Evolutionary conservation across 257 asterid genomes (phyloP).

Genomic region (Scutellaria galericulata): DNA sequence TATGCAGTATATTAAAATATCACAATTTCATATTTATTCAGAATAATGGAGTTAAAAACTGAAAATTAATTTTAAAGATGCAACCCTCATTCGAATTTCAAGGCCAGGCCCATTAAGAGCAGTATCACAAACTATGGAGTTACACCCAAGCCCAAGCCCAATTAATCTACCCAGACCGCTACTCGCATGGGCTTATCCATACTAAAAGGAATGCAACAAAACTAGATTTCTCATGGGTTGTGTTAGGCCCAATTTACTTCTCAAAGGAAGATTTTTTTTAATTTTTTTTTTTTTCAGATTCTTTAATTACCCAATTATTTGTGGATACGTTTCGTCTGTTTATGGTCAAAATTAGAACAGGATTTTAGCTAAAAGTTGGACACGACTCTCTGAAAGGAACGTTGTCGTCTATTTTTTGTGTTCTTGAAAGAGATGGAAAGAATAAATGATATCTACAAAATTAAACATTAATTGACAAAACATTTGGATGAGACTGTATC

Average conservation of each 20-base stretch:
- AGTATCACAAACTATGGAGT: background rate
- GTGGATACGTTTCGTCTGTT: background rate
- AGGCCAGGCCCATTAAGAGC: background rate
- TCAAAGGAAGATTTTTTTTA: background rate
- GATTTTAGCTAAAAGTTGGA: slow-evolving; percentile 26
- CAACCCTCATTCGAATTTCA: too few relatives aligned
- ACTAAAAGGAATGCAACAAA: background rate
- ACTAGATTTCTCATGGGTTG: background rate
- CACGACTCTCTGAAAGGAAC: slow-evolving; percentile 34
- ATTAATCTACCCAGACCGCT: background rate
- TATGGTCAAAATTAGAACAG: slow-evolving; percentile 20
- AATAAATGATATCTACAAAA: background rate
- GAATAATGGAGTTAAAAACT: too few relatives aligned
- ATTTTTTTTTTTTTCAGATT: background rate
- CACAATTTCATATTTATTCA: too few relatives aligned
- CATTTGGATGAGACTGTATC: too few relatives aligned
- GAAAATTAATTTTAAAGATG: too few relatives aligned
- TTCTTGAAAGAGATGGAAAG: background rate
- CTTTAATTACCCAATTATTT: background rate
- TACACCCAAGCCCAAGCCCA: background rate
- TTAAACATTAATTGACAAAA: background rate
- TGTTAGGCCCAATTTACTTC: slow-evolving; percentile 1
- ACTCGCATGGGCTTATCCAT: background rate
- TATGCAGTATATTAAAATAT: too few relatives aligned
- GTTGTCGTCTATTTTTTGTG: background rate